A percentile compares a stretch with the other conserved stretches of the same genome.
Conservation (phyloP, 2,329 filamentous ascomycete genomes). For the Fusarium robinianum region DNA sequence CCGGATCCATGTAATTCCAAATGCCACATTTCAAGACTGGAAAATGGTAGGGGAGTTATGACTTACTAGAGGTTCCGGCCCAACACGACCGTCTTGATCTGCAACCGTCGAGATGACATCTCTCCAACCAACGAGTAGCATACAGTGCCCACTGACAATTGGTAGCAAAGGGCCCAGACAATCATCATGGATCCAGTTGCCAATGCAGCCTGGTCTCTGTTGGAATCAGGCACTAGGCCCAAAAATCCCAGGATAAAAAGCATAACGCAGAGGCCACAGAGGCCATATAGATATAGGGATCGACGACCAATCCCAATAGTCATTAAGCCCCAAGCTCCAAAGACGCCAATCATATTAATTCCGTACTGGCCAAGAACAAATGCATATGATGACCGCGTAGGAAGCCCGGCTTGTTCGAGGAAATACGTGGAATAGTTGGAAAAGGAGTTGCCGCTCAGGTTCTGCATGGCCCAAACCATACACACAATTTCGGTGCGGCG, state of each 20-base stretch:
- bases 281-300: conserved; percentile 47
- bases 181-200: conserved; percentile 44
- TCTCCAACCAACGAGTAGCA: conserved; percentile 43
- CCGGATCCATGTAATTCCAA: no score
- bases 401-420: conserved; percentile 42
- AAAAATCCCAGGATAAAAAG: conserved; percentile 47
- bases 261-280: conserved; percentile 43
- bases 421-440: conserved; percentile 37
- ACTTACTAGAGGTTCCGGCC: conserved; percentile 36
- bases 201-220: conserved; percentile 10
- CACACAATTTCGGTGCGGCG: conserved; percentile 51
- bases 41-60: no score
- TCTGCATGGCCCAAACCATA: conserved; percentile 35
- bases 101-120: conserved; percentile 41
- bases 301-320: conserved; percentile 43
- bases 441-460: conserved; percentile 2
- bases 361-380: conserved; percentile 23
- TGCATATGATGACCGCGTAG: conserved; percentile 6
- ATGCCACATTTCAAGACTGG: no score
- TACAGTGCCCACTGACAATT: conserved; percentile 43
- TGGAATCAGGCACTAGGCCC: conserved; percentile 29
- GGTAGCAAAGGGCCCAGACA: conserved; percentile 36
- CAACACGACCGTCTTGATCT: conserved; percentile 41
- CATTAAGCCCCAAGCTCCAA: conserved; percentile 46
- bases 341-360: conserved; percentile 47